Evolutionary conservation across 352 stramenopile species (phyloP), one percentile per base, ranked within the genome.

Genomic region (Globisporangium nodosum): DNA sequence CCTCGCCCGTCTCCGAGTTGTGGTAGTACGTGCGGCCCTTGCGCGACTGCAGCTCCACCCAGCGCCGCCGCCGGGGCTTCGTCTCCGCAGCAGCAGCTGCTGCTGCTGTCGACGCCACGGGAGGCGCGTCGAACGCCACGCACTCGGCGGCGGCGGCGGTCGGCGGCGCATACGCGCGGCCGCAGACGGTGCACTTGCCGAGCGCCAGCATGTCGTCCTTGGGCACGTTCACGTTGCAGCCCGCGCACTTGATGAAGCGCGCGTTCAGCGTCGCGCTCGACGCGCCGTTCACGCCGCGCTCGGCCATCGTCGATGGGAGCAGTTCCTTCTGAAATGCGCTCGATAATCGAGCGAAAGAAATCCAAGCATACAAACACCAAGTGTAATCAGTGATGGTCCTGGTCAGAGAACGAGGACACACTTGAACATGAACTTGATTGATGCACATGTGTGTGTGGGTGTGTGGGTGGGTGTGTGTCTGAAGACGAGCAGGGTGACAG

Each of bases 1-100:
- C 82, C 61, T 92, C 82, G 39, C 82, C 82, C 5, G 79, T 92
- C 53, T 92, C 82, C 33, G 80, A 79, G 63, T 92, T 92, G 68
- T 92, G 79, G 56, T 92, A 92, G 60, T 90, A 92, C n/a, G 64
- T 81, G n/a, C 73, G 60, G 5, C 80, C 82, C 21, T 75, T 68
- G 52, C 78, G 88, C 27, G 78, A 89, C 40, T 54, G 70, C n/a
- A 92, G 66, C 52, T 77, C 76, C 3, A 76, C 67, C 82, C 82
- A 92, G 11, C 78, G 78, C 59, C 86, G 87, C 18, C 67, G 50
- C 48, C 63, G 69, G 9, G 66, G 56, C 57, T 54, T 72, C 1
- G 46, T 72, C 18, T 21, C 33, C 2, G 20, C 30, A 11, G 9
- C 8, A n/a, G 39, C 2, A 3, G 21, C n/a, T 60, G 60, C 45